A percentile compares a stretch with the other conserved stretches of the same genome.
Evolutionary conservation across 495 filamentous ascomycete genomes (phyloP).

Genomic region (Opeltia flavorubescens): DNA sequence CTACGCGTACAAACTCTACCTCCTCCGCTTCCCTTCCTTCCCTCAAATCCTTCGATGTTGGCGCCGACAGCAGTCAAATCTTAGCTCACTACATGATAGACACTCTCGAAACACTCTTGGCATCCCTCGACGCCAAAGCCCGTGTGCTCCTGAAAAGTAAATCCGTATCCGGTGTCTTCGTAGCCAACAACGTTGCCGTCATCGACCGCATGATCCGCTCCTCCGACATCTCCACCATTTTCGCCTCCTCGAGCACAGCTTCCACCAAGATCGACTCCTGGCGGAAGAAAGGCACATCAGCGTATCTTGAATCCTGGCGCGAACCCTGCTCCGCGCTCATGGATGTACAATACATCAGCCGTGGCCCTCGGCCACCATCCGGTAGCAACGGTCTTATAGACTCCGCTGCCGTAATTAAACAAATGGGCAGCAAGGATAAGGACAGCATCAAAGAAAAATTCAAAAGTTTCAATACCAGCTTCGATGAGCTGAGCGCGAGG

Average conservation of each 20-base stretch:
- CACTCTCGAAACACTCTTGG: slow-evolving; percentile 68
- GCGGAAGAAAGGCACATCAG: slow-evolving; percentile 69
- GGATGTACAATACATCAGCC: slow-evolving; percentile 84
- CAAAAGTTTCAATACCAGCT: slow-evolving; percentile 73
- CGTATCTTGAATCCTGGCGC: slow-evolving; percentile 81
- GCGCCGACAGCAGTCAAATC: slow-evolving; percentile 79
- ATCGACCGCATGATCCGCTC: slow-evolving; percentile 74
- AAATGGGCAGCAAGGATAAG: slow-evolving; percentile 73
- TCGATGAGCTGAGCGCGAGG: slow-evolving; percentile 70
- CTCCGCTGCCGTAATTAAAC: slow-evolving; percentile 69
- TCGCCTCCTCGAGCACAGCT: slow-evolving; percentile 46
- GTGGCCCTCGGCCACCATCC: slow-evolving; percentile 49
- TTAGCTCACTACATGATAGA: slow-evolving; percentile 77
- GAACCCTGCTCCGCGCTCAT: slow-evolving; percentile 74
- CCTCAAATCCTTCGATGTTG: slow-evolving; percentile 67
- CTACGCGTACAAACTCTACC: slow-evolving; percentile 25
- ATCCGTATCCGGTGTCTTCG: slow-evolving; percentile 68
- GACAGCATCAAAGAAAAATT: slow-evolving; percentile 96
- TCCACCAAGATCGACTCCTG: slow-evolving; percentile 55
- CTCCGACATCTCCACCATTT: slow-evolving; percentile 61
- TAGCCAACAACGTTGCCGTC: slow-evolving; percentile 77
- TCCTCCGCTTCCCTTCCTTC: slow-evolving; percentile 53
- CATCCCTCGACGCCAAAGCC: slow-evolving; percentile 61
- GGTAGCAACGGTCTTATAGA: slow-evolving; percentile 49
- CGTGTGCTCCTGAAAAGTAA: slow-evolving; percentile 64